Evolutionary conservation across 306 rosid genomes (phyloP).

Genomic region (Prunus persica): Prunus_persica_NCBIv2 NC_034011.1:6898001-6898500

Average conservation of each 20-base stretch:
- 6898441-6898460: neutral
- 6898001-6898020: conserved; percentile 46
- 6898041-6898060: conserved; percentile 81
- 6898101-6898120: conserved; percentile 71
- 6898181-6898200: neutral
- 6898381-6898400: too few species aligned
- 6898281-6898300: too few species aligned
- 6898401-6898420: too few species aligned
- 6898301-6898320: too few species aligned
- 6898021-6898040: conserved; percentile 85
- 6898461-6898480: too few species aligned
- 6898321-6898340: too few species aligned
- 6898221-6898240: neutral
- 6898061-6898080: conserved; percentile 91
- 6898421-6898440: too few species aligned
- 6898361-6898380: too few species aligned
- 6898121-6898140: neutral
- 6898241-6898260: neutral
- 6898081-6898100: conserved; percentile 58
- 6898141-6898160: neutral
- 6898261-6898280: neutral
- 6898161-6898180: neutral
- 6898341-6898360: too few species aligned
- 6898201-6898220: neutral
- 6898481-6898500: neutral